Evolutionary conservation across 2,329 filamentous ascomycete genomes (phyloP), one percentile per base, ranked within the genome.

Genomic region (Fusarium camptoceras): DNA sequence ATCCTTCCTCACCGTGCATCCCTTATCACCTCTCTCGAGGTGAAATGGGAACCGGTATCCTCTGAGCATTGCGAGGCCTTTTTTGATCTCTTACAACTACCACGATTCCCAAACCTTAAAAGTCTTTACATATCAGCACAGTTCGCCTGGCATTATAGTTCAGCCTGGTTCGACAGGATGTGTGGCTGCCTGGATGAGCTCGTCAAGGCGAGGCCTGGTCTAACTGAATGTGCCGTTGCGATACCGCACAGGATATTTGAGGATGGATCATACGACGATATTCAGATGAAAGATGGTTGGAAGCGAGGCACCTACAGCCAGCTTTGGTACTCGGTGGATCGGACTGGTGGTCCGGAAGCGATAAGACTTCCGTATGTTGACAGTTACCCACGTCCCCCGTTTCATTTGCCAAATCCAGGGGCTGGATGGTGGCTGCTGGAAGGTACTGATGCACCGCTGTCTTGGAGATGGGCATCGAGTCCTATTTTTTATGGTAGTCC

Each of bases 381-480:
- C 2, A 55, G 41, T 5, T 55, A 55, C 2, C 53, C 53, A 2
- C 25, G 10, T 16, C 15, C 41, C 1, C 53, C 53, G 2, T 55
- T 48, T 25, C 41, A 55, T 2, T n/a, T 55, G 15, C 1, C 14
- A 2, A 14, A 48, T 16, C 10, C 22, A 4, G 18, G 22, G 22
- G 11, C 11, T 14, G 53, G 53, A 3, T 55, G 34, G 24, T 55
- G 53, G 53, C 42, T 55, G 2, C 5, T 55, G 8, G 53, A 37
- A 47, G 53, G 53, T 4, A 42, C 49, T 4, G 9, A 12, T 9
- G 49, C 49, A 5, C 24, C 18, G 10, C 14, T 53, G 3, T 18
- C 49, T 3, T 41, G 34, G 31, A 53, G n/a, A 51, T 51, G 47
- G 47, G n/a, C n/a, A n/a, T n/a, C n/a, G n/a, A n/a, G n/a, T n/a